These are phyloP conservation scores for Phytophthora multivora DNA, from an alignment of 352 stramenopile species.

Conservation along the genomic window DNA sequence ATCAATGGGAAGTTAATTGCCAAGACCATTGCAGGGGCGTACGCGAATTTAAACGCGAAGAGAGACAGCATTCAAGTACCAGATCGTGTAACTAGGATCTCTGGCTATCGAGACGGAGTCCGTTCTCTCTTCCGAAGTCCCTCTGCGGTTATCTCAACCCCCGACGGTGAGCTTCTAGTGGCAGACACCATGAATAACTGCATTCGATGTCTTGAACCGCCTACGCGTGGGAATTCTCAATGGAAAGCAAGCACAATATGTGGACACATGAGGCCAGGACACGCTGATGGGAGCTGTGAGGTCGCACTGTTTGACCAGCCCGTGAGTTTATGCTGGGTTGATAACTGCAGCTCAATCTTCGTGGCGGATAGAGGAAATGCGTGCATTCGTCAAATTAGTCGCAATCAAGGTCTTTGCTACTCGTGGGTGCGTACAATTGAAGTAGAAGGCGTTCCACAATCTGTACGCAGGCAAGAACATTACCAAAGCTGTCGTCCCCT, in stretches of 20 bases:
- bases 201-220: slow-evolving; percentile 41
- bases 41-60: slow-evolving; percentile 6
- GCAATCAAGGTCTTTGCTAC: slow-evolving; percentile 32
- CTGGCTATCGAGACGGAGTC: slow-evolving; percentile 37
- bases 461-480: background rate
- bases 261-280: slow-evolving; percentile 27
- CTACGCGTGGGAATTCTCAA: background rate
- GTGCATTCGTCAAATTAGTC: slow-evolving; percentile 50
- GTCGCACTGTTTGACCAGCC: slow-evolving; percentile 45
- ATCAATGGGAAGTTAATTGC: slow-evolving; percentile 35
- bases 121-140: slow-evolving; percentile 51
- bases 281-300: slow-evolving; percentile 40
- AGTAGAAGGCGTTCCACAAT: slow-evolving; percentile 24
- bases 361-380: slow-evolving; percentile 48
- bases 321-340: slow-evolving; percentile 35
- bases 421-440: slow-evolving; percentile 52
- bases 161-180: slow-evolving; percentile 41
- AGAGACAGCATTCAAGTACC: background rate
- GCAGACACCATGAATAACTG: slow-evolving; percentile 68
- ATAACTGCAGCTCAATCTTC: slow-evolving; percentile 37
- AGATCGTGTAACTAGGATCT: slow-evolving; percentile 1
- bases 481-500: slow-evolving; percentile 15
- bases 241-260: slow-evolving; percentile 43
- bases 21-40: slow-evolving; percentile 44
- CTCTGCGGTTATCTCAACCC: slow-evolving; percentile 33